A percentile compares a stretch with the other conserved stretches of the same genome.
These are phyloP conservation scores for Blastosporella zonata DNA, from an alignment of 1,284 basidiomycete genomes.

Conservation along the genomic window DNA sequence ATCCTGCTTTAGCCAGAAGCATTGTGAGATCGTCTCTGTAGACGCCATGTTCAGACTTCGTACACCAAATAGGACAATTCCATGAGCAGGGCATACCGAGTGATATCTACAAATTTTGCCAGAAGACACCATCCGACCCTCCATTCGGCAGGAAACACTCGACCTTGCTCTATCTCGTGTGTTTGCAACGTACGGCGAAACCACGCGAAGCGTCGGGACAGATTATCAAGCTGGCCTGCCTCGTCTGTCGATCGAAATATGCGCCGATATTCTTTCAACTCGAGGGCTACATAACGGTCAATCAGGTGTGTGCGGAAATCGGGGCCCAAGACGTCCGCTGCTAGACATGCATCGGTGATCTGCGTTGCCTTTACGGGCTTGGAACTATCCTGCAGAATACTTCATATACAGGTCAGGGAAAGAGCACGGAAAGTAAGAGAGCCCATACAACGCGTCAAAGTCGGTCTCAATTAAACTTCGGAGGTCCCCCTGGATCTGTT, in stretches of 20 bases:
- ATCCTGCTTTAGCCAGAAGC: conserved; percentile 64
- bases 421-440: background rate
- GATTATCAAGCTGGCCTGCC: conserved; percentile 95
- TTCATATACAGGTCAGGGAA: conserved; percentile 27
- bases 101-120: conserved; percentile 83
- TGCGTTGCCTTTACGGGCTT: conserved; percentile 62
- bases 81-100: conserved; percentile 50
- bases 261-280: conserved; percentile 94
- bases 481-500: conserved; percentile 76
- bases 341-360: conserved; percentile 77
- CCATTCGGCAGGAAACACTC: conserved; percentile 83
- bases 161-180: conserved; percentile 85
- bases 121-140: conserved; percentile 77
- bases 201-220: conserved; percentile 93
- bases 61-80: background rate
- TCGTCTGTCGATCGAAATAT: conserved; percentile 93
- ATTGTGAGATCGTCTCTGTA: conserved; percentile 68
- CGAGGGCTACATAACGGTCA: conserved; percentile 87
- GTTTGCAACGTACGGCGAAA: conserved; percentile 88
- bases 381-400: conserved; percentile 76
- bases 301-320: conserved; percentile 82
- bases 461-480: conserved; percentile 80
- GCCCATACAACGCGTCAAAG: conserved; percentile 84
- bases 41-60: background rate
- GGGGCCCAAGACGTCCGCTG: conserved; percentile 82